Conservation (phyloP, 1,139 yeast genomes). For the Kodamaea derodonti region DNA sequence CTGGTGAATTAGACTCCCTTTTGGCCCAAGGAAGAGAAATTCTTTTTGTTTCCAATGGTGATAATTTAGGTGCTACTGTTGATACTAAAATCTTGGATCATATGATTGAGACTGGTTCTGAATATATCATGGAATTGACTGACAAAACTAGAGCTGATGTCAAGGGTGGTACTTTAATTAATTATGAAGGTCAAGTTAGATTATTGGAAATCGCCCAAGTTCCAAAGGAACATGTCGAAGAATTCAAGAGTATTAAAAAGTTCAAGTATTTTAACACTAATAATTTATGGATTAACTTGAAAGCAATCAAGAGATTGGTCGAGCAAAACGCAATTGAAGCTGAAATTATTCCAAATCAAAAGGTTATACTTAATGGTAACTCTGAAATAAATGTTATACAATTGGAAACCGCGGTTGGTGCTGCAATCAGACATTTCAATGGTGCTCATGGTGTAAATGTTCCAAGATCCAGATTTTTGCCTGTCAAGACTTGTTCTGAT, state of each 20-base stretch:
- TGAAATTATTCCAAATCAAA: conserved; percentile 94
- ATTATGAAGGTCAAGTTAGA: conserved; percentile 92
- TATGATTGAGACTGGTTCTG: conserved; percentile 88
- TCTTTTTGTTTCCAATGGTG: conserved; percentile 95
- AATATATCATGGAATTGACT: conserved; percentile 96
- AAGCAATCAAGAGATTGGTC: conserved; percentile 88
- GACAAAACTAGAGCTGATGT: conserved; percentile 99
- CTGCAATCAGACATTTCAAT: conserved; percentile 93
- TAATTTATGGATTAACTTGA: conserved; percentile 94
- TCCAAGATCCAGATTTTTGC: conserved; percentile 95
- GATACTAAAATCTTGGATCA: conserved; percentile 87
- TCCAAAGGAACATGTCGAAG: conserved; percentile 98
- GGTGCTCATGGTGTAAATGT: conserved; percentile 98
- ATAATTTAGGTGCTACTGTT: conserved; percentile 97
- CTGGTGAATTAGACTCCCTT: conserved; percentile 89
- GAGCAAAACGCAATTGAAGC: conserved; percentile 79
- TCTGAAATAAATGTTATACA: conserved; percentile 83
- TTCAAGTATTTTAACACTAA: conserved; percentile 97
- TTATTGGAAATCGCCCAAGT: conserved; percentile 97
- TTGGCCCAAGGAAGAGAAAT: conserved; percentile 93
- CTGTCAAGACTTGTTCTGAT: conserved; percentile 96
- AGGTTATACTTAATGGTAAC: conserved; percentile 74
- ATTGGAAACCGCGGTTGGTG: conserved; percentile 98
- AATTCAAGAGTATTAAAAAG: conserved; percentile 94
- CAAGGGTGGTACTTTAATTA: conserved; percentile 97